Evolutionary conservation across 2,329 filamentous ascomycete species (phyloP), one percentile per base, ranked within the genome.

Genomic region (Calonectria leucothoes): DNA sequence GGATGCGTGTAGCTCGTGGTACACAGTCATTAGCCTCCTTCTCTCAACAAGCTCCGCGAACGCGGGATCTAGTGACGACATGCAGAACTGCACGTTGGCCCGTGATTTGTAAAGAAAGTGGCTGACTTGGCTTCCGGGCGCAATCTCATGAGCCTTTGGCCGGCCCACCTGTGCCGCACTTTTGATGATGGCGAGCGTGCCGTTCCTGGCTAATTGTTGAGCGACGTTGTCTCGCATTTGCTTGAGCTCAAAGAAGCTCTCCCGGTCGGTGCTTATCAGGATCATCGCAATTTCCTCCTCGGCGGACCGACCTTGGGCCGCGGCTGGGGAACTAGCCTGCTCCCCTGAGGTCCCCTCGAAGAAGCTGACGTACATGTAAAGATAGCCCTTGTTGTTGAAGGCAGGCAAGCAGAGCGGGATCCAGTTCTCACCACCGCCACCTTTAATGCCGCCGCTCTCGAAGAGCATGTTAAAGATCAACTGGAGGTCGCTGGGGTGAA

Each of bases 401-500:
- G 96, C 96, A 0, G 97, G 97, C 4, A 99, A 89, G 80, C 97
- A 99, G 8, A 99, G 89, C 0, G 97, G 97, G 61, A 98, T 96
- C 97, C 97, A 99, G 80, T 96, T 98, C 84, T 99, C 97, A 35
- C 96, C 97, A 48, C 90, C 95, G 7, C 94, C 96, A 25, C 95
- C 94, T 82, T 97, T 96, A 82, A 99, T 94, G 52, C 95, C 94
- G 63, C 95, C 95, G 2, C 96, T 97, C 85, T 98, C 96, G 80
- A 99, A 99, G 2, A 99, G 91, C 97, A 99, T 99, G 82, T 98
- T 98, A 89, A 99, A 99, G 74, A 99, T 96, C 57, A 99, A 90
- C 81, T 98, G 96, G 29, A 99, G 89, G 82, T 99, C 97, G 75
- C 96, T 96, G 0, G 97, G 97, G 79, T 99, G 97, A 3, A 99